Base-by-base conservation (phyloP, 2,329 filamentous ascomycete species). In the Aspergillus cejpii region DNA sequence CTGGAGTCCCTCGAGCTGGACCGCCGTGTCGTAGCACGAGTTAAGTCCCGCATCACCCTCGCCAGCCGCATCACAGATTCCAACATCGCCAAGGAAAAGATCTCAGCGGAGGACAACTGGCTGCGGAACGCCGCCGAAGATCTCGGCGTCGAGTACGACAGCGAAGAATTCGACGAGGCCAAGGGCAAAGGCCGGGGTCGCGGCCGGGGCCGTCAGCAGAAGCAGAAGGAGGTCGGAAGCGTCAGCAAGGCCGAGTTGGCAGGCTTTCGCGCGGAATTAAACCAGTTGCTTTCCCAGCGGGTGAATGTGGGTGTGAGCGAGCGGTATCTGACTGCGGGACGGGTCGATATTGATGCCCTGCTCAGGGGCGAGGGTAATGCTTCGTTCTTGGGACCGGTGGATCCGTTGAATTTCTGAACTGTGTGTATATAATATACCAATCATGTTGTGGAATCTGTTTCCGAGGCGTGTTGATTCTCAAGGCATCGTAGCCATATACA, bases 71-170 rank as follows among this genome's bases (percentile, higher is more conserved):
- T 98, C 11, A 85, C 89, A 0, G 91, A 97, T 58, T 79, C 85
- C 1, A 75, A 75, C 1, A 78, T 92, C 6, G 91, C 90, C 6
- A 95, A 95, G 69, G 87, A 94, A 62, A 94, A 91, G 68, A 81
- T 84, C 7, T 80, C 80, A 44, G 84, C 85, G 58, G 87, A 94
- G 56, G 87, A 95, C 54, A 81, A 87, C 44, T 92, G 90, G 81
- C 73, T 97, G 56, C 80, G 81, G 34, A 80, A 79, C 38, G 90
- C 89, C 0, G 92, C 92, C 0, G 89, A 96, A 46, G 91, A 97
- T 52, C 75, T 98, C 0, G 92, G 92, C 1, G 87, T 97, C 0
- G 91, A 96, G 41, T 95, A 94, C 62, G 89, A 97, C 61, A 85
- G 81, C 48, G 89, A 94, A 27, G 88, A 94, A 37, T 84, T 95